These are phyloP conservation scores for Botrytis tulipae DNA, from an alignment of 2,329 filamentous ascomycete genomes.

Conservation along the genomic window DNA sequence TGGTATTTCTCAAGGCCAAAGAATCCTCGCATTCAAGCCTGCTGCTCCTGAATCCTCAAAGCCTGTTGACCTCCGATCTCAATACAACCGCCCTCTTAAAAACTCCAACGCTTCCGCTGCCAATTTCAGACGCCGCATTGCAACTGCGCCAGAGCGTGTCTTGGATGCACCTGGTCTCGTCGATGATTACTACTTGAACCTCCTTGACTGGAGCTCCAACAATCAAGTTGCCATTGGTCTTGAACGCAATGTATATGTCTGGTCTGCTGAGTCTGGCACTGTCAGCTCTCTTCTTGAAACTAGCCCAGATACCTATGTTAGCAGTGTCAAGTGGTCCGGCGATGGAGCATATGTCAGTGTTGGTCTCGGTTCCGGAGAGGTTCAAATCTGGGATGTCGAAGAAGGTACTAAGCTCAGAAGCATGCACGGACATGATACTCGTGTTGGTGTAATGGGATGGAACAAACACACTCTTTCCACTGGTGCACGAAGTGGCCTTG, in stretches of 20 bases:
- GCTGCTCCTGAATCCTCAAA: conserved; percentile 97
- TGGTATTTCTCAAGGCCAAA: conserved; percentile 87
- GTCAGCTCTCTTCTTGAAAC: conserved; percentile 90
- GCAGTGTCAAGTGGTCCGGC: conserved; percentile 97
- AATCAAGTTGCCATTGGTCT: conserved; percentile 98
- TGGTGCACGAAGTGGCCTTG: conserved; percentile 87
- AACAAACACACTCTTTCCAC: conserved; percentile 97
- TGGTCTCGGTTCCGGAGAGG: conserved; percentile 89
- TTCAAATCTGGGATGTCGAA: conserved; percentile 99
- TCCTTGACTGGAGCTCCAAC: conserved; percentile 95
- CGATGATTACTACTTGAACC: conserved; percentile 98
- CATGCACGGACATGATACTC: conserved; percentile 97
- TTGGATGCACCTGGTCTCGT: conserved; percentile 93
- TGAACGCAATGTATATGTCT: conserved; percentile 96
- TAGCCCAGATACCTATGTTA: conserved; percentile 87
- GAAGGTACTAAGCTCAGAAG: conserved; percentile 93
- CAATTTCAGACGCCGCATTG: conserved; percentile 86
- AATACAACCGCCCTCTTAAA: conserved; percentile 97
- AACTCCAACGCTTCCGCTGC: conserved; percentile 69
- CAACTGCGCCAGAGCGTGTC: conserved; percentile 92
- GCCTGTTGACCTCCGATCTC: conserved; percentile 93
- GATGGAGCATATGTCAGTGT: conserved; percentile 96
- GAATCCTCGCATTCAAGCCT: conserved; percentile 97
- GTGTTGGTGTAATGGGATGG: conserved; percentile 98
- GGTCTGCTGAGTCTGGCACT: conserved; percentile 91